A percentile compares a stretch with the other conserved stretches of the same genome.
Conservation (phyloP, 148 eudicot species). For the Polygonum maritimum region DNA sequence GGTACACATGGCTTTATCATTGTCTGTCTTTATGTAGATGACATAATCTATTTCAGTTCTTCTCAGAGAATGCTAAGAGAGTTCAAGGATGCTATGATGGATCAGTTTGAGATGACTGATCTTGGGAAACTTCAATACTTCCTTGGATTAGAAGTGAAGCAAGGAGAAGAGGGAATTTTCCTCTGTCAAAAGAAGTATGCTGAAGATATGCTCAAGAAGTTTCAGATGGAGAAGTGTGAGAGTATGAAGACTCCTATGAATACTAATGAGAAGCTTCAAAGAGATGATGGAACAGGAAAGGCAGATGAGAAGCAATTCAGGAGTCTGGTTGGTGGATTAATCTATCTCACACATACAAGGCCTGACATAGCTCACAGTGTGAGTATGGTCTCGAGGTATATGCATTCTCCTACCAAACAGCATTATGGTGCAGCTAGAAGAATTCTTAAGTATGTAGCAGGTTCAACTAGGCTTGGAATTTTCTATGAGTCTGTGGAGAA, state of each 20-base stretch:
- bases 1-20: too few relatives aligned
- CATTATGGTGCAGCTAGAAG: background rate
- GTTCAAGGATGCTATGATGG: too few relatives aligned
- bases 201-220: conserved; percentile 5
- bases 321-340: conserved; percentile 15
- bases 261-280: background rate
- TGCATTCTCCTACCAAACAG: background rate
- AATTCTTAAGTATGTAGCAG: background rate
- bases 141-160: conserved; percentile 16
- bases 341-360: conserved; percentile 13
- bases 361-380: background rate
- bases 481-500: background rate
- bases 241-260: conserved; percentile 12
- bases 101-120: too few relatives aligned
- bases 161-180: conserved; percentile 9
- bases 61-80: too few relatives aligned
- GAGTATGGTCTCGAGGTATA: background rate
- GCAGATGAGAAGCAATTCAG: conserved; percentile 11
- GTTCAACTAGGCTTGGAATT: background rate
- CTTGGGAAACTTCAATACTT: background rate
- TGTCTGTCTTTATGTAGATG: too few relatives aligned
- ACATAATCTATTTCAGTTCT: too few relatives aligned
- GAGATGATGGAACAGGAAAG: background rate
- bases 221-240: conserved; percentile 9
- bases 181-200: conserved; percentile 13